These are phyloP conservation scores for Geum urbanum DNA, from an alignment of 306 rosid genomes.

Conservation along the genomic window DNA sequence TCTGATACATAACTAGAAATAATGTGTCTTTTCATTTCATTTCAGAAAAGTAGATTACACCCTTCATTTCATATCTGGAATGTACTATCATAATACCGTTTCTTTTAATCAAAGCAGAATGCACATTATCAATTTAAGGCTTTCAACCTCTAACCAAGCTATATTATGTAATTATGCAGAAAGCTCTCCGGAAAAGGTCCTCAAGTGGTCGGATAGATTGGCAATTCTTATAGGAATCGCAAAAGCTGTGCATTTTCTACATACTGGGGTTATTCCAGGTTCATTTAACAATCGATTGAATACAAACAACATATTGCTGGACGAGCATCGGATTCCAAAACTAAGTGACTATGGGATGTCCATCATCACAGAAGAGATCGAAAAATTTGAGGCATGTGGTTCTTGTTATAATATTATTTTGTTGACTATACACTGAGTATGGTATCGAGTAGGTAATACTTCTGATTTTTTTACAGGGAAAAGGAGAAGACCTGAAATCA, in stretches of 20 bases:
- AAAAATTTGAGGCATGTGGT: conserved; percentile 52
- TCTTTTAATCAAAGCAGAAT: neutral
- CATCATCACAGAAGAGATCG: conserved; percentile 51
- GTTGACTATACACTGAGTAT: conserved; percentile 3
- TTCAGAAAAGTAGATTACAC: too few relatives aligned
- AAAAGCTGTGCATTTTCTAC: conserved; percentile 81
- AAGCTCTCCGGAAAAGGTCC: conserved; percentile 48
- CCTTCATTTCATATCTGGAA: neutral
- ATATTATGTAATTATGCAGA: conserved; percentile 34
- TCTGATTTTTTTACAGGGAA: conserved; percentile 47
- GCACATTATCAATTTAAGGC: conserved; percentile 6
- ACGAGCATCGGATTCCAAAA: conserved; percentile 70
- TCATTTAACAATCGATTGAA: conserved; percentile 61
- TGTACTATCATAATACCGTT: neutral
- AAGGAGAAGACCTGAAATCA: conserved; percentile 50
- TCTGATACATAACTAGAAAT: neutral
- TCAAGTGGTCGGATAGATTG: conserved; percentile 82
- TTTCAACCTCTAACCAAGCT: conserved; percentile 23
- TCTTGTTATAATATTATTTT: conserved; percentile 3
- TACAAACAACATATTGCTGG: conserved; percentile 66
- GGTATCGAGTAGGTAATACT: conserved; percentile 8
- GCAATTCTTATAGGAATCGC: conserved; percentile 76
- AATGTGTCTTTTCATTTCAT: too few relatives aligned
- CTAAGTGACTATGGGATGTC: conserved; percentile 86
- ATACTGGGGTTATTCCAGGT: conserved; percentile 75